Evolutionary conservation across 257 asterid genomes (phyloP), one percentile per base, ranked within the genome.

Genomic region (Vinca minor): DNA sequence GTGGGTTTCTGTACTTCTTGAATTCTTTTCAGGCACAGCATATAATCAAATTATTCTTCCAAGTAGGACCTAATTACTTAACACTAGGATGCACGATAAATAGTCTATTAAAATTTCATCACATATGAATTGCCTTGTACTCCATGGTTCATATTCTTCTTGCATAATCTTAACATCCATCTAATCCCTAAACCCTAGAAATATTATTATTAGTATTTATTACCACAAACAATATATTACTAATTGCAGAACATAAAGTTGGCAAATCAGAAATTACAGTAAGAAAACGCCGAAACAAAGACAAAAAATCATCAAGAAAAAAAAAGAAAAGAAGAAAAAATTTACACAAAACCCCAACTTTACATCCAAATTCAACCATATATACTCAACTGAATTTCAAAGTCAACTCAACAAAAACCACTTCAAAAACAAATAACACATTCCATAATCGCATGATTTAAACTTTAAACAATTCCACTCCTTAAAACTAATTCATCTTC

Each of bases 391-490:
- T 10, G 13, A 42, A 44, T 26, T n/a, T 44, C 23, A 41, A 62
- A 44, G 66, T 62, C 66, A 62, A 42, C 66, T 41, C 66, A 42
- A 62, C 39, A 14, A 41, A 17, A 42, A 62, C 14, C 25, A 17
- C 18, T 18, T 42, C 52, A 3, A 61, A 26, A 62, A 15, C 25
- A 42, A 34, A 34, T 2, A 31, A 56, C 42, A 17, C 15, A 34
- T 18, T 6, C 32, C 62, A 1, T 7, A 61, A 41, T 41, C 5
- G 3, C 25, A 13, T 15, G 44, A 62, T 26, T 34, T 34, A 3
- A 60, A 38, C 5, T 12, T 29, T 7, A 23, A 23, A 11, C 20
- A 62, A 10, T 42, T 39, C 45, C 41, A 11, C 26, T 28, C 36
- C 25, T 25, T 44, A 62, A 38, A 38, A 15, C 28, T 31, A 44